Base-by-base conservation (phyloP, 2,329 filamentous ascomycete species). In the Ceratocystis albifundus region DNA sequence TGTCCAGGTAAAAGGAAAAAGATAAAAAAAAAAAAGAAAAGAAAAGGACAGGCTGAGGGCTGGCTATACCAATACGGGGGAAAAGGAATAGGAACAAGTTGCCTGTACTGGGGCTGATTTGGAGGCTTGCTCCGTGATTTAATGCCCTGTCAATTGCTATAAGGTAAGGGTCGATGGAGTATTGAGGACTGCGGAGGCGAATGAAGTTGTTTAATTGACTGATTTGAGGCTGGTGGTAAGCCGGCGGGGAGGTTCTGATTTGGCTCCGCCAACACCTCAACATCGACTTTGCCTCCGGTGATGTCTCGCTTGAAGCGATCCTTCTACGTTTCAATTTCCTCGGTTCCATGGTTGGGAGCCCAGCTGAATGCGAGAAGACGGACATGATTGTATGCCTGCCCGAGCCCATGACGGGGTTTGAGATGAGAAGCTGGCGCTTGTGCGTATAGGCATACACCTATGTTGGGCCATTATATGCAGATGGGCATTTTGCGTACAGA, bases 71-170 rank as follows among this genome's bases (percentile, higher is more conserved):
- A 59, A 17, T 32, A 59, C 28, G 17, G 12, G 53, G 25, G 28
- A 20, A 12, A 17, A 32, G 53, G 53, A 57, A 17, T 15, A 32
- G 53, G 15, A 59, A 17, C 10, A 32, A 59, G 17, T 59, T 4
- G 12, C 28, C 53, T n/a, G 53, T 3, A 25, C 17, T 12, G 28
- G 46, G 20, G 20, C 25, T 32, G 28, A 59, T 30, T 59, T 32
- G 53, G 53, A 17, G 53, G 53, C 53, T 59, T 59, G 53, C 6
- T n/a, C 12, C 20, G 5, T 59, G 53, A n/a, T 59, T 59, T 59
- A 59, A 59, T 59, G 25, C 28, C 53, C 48, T 53, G 12, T 20
- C 48, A 50, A 50, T 20, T 50, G 46, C 46, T 20, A 22, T 20
- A 50, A 50, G 22, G n/a, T 22, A 8, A 10, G n/a, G 46, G 36